Base-by-base conservation (phyloP, 176 grass and related monocot genomes). In the Cymbopogon citratus region DNA sequence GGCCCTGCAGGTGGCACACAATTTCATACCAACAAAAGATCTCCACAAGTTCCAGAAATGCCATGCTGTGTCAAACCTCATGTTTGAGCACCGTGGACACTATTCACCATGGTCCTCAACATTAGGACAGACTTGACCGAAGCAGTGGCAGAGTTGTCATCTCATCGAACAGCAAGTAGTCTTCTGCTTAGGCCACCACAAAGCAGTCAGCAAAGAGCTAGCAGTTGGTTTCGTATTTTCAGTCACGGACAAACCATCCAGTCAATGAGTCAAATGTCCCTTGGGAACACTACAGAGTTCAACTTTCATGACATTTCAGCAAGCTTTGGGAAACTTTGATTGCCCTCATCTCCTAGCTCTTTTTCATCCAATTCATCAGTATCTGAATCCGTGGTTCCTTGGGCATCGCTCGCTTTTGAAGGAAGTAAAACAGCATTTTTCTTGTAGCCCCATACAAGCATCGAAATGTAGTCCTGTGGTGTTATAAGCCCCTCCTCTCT, bases 391-490 rank as follows among this genome's bases (percentile, higher is more conserved):
- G 75, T 85, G 61, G 83, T 68, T 45, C 18, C 86, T 77, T 89
- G 67, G 43, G 27, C 5, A 71, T 87, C 82, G 70, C 38, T 80
- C 69, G 80, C 83, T 81, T 84, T 88, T 18, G 73, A 79, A 60
- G 56, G 56, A 60, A 92, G 69, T 67, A 90, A 41, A 88, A 82
- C 71, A 52, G 92, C 82, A 88, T 93, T 99, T 87, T 86, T 99
- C 85, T 99, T 99, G 75, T 99, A 99, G 84, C 92, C 91, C 96
- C 96, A 99, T 60, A 99, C 91, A 61, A 99, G 88, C 89, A 93
- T 87, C 16, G 96, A 99, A 91, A 99, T 73, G 59, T 87, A 81
- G 57, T 95, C 92, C 71, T 99, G 96, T 34, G 96, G 92, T 34
- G 88, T 93, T 86, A 90, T 80, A 85, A 93, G 96, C 16, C 96